Percentiles rank a stretch among this genome's conserved stretches.
These are phyloP conservation scores for Penicillium digitatum DNA, from an alignment of 2,329 filamentous ascomycete species.

Conservation along the genomic window DNA sequence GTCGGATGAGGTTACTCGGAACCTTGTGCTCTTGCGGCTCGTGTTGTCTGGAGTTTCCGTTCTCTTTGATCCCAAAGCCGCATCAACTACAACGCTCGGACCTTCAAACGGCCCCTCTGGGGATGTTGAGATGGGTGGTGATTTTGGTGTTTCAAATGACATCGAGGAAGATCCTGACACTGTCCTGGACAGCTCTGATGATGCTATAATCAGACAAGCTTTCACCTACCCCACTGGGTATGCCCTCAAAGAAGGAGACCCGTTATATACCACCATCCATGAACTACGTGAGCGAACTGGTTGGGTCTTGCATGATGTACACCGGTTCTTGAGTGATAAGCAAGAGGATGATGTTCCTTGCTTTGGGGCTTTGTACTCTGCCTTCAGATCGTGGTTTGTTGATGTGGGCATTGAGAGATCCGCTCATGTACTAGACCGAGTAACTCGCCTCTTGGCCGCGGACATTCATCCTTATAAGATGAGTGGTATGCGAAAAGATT, in stretches of 20 bases:
- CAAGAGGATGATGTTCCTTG: conserved; percentile 95
- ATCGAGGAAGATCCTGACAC: conserved; percentile 45
- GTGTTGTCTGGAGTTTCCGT: conserved; percentile 85
- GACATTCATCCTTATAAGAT: conserved; percentile 93
- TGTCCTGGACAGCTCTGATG: conserved; percentile 55
- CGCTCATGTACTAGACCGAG: conserved; percentile 84
- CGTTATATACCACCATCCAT: conserved; percentile 73
- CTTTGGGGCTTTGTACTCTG: conserved; percentile 87
- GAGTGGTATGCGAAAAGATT: conserved; percentile 84
- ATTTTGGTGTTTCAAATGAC: conserved; percentile 30
- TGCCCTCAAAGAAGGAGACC: conserved; percentile 60
- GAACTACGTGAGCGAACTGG: conserved; percentile 75
- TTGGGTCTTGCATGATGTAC: conserved; percentile 73
- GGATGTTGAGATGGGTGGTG: conserved; percentile 48
- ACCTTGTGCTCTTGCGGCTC: conserved; percentile 82
- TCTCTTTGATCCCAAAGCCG: conserved; percentile 76
- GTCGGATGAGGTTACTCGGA: conserved; percentile 92
- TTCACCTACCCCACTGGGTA: conserved; percentile 91
- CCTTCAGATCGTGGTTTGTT: conserved; percentile 94
- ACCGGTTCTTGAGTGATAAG: conserved; percentile 73
- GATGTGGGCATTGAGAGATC: conserved; percentile 96
- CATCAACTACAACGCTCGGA: conserved; percentile 51
- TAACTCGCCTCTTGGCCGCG: conserved; percentile 76
- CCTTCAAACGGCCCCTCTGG: conserved; percentile 40
- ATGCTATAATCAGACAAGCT: conserved; percentile 66